Evolutionary conservation across 176 grass and related monocot genomes (phyloP).

Genomic region (Oryza brachyantha): DNA sequence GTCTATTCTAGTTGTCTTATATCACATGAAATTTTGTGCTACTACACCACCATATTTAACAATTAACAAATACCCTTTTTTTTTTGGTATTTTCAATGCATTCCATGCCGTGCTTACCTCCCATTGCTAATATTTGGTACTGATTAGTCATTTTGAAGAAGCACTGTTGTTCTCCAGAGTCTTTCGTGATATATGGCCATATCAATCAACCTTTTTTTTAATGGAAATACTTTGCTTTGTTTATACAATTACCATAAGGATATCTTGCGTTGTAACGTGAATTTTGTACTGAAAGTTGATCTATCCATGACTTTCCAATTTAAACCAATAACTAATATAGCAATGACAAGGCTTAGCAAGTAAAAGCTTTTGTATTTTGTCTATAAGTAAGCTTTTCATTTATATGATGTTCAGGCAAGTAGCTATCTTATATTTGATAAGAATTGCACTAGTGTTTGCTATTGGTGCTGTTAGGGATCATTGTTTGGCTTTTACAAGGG

Average conservation of each 20-base stretch:
- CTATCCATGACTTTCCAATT: neutral
- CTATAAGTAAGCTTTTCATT: neutral
- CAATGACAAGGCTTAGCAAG: neutral
- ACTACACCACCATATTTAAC: neutral
- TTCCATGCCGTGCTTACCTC: neutral
- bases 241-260: neutral
- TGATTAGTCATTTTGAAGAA: constrained; percentile 22
- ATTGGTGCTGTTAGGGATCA: too few species aligned
- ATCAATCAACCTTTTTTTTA: neutral
- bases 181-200: neutral
- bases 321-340: neutral
- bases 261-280: neutral
- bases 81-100: neutral
- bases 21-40: neutral
- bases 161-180: neutral
- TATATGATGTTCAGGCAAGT: neutral
- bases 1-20: neutral
- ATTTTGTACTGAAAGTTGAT: neutral
- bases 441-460: neutral
- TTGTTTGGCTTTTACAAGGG: too few species aligned
- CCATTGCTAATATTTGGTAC: neutral
- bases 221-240: neutral
- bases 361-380: neutral
- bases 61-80: neutral
- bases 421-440: neutral